Conservation (phyloP, 208 protist species). For the Crithidia brevicula region DNA sequence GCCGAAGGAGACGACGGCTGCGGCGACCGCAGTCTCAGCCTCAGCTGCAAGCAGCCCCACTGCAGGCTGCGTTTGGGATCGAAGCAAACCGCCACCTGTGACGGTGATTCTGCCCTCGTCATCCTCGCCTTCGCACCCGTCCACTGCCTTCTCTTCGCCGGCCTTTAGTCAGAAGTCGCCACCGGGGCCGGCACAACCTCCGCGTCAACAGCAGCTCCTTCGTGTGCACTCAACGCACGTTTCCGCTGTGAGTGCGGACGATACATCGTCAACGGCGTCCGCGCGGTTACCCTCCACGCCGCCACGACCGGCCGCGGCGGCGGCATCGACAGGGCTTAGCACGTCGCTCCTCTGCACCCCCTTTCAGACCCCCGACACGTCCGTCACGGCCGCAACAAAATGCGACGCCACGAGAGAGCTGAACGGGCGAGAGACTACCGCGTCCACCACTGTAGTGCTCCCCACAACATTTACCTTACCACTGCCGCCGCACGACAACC, state of each 20-base stretch:
- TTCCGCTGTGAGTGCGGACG: no score
- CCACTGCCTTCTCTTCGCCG: slow-evolving; percentile 21
- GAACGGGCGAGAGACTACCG: background rate
- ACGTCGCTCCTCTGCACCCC: slow-evolving; percentile 13
- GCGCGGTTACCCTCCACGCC: background rate
- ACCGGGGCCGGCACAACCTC: no score
- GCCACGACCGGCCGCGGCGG: background rate
- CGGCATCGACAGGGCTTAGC: background rate
- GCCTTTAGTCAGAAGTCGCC: slow-evolving; percentile 14
- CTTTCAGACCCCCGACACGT: background rate
- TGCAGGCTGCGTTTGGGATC: background rate
- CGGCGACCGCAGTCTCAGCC: background rate
- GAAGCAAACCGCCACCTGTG: slow-evolving; percentile 9
- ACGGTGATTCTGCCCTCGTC: slow-evolving; percentile 9
- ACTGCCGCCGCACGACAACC: background rate
- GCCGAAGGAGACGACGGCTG: background rate
- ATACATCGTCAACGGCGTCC: background rate
- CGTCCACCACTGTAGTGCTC: background rate
- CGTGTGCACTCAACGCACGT: no score
- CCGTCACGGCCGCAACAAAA: background rate
- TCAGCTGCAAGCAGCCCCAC: background rate
- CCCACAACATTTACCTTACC: background rate
- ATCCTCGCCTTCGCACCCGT: slow-evolving; percentile 2
- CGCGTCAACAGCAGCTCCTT: no score
- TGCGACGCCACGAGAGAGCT: background rate